Base-by-base conservation (phyloP, 495 filamentous ascomycete genomes). In the Endocarpon pusillum region DNA sequence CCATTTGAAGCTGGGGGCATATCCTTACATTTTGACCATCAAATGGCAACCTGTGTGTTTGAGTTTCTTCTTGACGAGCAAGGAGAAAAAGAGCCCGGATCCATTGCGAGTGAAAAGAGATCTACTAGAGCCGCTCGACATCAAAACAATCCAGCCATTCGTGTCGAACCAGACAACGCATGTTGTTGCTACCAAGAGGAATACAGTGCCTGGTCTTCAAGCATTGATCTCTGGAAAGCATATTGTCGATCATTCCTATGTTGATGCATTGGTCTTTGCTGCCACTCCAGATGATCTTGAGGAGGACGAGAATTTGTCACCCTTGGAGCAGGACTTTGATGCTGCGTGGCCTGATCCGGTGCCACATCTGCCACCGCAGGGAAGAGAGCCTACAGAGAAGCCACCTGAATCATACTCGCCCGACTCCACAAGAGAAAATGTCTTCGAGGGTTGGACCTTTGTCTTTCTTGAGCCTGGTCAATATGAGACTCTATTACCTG, bases 361-460 rank as follows among this genome's bases (percentile, higher is more conserved):
- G 31, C 49, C 79, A 15, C 73, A 78, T 52, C 59, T 94, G 5
- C 81, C 87, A 0, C 72, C 74, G 0, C 64, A 69, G 6, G 79
- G 78, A 2, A 77, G 75, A 36, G 89, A 96, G 43, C 75, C 76
- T 0, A 58, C 64, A 8, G 60, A 70, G 19, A 64, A 78, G 30
- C 69, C 72, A 0, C 46, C 61, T 0, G 62, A 69, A 26, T 58
- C 71, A 10, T 87, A 91, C 48, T 61, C 62, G 7, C 86, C 89
- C 0, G 66, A 86, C 34, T 48, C 66, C 0, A 48, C 55, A 3
- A 65, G 89, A 12, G 51, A 62, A 10, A 73, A 74, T 26, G 55
- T 97, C 6, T 94, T 97, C 40, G 71, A 82, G 19, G 82, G 79
- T 14, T 89, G 81, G 37, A 86, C 75, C 0, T 94, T 96, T 47